These are phyloP conservation scores for Centrapalus pauciflorus DNA, from an alignment of 129 eudicot species.

Conservation along the genomic window DNA sequence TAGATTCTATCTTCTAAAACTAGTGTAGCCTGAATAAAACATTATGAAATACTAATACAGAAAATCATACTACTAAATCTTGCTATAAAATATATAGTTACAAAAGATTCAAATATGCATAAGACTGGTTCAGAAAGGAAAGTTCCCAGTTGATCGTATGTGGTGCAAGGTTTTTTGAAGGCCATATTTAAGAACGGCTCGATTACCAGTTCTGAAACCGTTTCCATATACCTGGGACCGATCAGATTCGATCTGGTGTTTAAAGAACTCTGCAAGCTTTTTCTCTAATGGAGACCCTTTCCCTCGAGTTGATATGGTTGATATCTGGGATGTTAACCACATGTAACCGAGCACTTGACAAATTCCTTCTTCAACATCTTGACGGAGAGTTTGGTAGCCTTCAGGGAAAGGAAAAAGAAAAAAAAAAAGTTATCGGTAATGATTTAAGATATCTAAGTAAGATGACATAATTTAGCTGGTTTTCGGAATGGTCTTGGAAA, in stretches of 20 bases:
- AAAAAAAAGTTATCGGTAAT: neutral
- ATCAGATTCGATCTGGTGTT: constrained; percentile 81
- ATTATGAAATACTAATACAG: too few species aligned
- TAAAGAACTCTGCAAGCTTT: constrained; percentile 68
- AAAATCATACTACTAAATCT: too few species aligned
- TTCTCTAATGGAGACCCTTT: constrained; percentile 58
- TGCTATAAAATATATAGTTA: neutral
- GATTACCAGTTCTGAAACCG: constrained; percentile 76
- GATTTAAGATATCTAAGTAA: neutral
- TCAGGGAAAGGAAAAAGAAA: neutral
- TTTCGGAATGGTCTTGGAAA: neutral
- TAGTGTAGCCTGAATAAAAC: neutral
- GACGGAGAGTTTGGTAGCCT: constrained; percentile 65
- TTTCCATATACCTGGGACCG: constrained; percentile 66
- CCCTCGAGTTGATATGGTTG: constrained; percentile 29
- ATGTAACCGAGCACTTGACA: constrained; percentile 83
- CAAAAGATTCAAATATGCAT: neutral
- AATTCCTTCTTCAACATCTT: constrained; percentile 85
- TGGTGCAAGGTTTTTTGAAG: constrained; percentile 69
- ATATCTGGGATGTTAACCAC: constrained; percentile 73
- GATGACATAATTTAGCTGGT: neutral
- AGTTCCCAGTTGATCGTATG: constrained; percentile 60
- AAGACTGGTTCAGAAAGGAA: constrained; percentile 42
- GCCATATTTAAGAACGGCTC: constrained; percentile 67
- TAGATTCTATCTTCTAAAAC: neutral